Evolutionary conservation across 2,329 filamentous ascomycete genomes (phyloP).

Genomic region (Paradendryphiella salina): DNA sequence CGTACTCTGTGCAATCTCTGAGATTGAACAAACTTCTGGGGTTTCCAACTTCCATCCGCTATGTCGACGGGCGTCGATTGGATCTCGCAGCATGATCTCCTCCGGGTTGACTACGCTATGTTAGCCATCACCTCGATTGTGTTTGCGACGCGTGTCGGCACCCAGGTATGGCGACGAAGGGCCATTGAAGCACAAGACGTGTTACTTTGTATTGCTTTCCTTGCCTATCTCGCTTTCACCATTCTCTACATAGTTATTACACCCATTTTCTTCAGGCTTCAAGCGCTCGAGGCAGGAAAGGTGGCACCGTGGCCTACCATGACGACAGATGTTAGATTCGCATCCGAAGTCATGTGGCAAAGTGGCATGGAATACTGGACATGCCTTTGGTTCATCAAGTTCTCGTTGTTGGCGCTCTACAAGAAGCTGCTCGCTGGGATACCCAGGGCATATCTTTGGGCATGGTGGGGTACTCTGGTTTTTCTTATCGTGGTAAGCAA

Average conservation of each 20-base stretch:
- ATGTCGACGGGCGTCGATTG: constrained; percentile 24
- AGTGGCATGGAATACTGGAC: constrained; percentile 48
- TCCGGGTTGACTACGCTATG: constrained; percentile 21
- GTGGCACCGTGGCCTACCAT: constrained; percentile 35
- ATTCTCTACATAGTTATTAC: constrained; percentile 44
- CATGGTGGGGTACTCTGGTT: constrained; percentile 46
- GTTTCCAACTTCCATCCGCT: background rate
- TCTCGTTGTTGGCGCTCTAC: constrained; percentile 48
- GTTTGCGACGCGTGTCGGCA: constrained; percentile 14
- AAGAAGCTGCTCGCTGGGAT: constrained; percentile 44
- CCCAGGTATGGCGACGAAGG: constrained; percentile 19
- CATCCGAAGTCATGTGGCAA: constrained; percentile 48
- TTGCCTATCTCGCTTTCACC: constrained; percentile 33
- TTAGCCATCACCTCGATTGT: constrained; percentile 24
- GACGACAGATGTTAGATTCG: constrained; percentile 34
- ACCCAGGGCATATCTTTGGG: constrained; percentile 31
- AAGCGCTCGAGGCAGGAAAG: constrained; percentile 26
- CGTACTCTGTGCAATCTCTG: background rate
- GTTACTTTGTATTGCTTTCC: constrained; percentile 32
- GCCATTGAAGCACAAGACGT: constrained; percentile 16
- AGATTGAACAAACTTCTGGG: background rate
- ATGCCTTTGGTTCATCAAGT: constrained; percentile 49
- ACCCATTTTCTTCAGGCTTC: constrained; percentile 41
- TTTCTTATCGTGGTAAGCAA: constrained; percentile 43
- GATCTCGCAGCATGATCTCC: constrained; percentile 17